Percentiles rank a stretch among this genome's conserved stretches.
Conservation (phyloP, 1,284 basidiomycete genomes). For the Ustilago trichophora region DNA sequence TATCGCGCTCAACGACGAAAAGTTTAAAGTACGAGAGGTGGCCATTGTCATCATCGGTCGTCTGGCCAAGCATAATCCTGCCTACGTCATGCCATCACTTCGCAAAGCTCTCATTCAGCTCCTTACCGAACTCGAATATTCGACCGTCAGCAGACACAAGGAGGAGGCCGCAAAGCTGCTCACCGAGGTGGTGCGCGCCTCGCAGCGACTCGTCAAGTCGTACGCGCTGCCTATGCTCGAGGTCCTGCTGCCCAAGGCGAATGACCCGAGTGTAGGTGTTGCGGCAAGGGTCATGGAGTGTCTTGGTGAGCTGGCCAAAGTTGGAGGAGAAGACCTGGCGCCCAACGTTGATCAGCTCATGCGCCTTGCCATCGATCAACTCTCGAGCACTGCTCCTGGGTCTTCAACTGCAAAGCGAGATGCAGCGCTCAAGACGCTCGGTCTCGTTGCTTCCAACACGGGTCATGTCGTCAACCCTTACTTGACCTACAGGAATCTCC, state of each 20-base stretch:
- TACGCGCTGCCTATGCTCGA: constrained; percentile 96
- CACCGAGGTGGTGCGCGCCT: constrained; percentile 71
- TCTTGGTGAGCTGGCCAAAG: constrained; percentile 90
- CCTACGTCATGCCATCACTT: constrained; percentile 97
- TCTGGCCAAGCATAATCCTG: constrained; percentile 93
- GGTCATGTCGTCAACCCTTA: constrained; percentile 93
- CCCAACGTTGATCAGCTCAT: constrained; percentile 86
- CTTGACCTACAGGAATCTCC: constrained; percentile 86
- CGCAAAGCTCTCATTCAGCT: constrained; percentile 96
- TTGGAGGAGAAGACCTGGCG: constrained; percentile 90
- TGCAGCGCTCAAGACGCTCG: constrained; percentile 90
- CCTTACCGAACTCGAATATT: constrained; percentile 95
- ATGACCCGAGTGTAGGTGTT: constrained; percentile 84
- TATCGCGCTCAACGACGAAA: constrained; percentile 96
- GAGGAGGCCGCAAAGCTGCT: constrained; percentile 70
- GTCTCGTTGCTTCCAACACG: constrained; percentile 93
- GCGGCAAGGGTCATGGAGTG: constrained; percentile 93
- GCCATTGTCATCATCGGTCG: constrained; percentile 93
- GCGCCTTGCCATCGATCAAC: constrained; percentile 85
- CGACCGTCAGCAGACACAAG: constrained; percentile 80
- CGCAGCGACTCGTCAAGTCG: constrained; percentile 91
- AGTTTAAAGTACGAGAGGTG: constrained; percentile 89
- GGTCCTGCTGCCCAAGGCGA: constrained; percentile 87
- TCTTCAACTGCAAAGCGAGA: constrained; percentile 72
- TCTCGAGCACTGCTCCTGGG: constrained; percentile 73